phyloP scores from a whole-genome alignment of 306 rosid species.

The Castanopsis chinensis region DNA sequence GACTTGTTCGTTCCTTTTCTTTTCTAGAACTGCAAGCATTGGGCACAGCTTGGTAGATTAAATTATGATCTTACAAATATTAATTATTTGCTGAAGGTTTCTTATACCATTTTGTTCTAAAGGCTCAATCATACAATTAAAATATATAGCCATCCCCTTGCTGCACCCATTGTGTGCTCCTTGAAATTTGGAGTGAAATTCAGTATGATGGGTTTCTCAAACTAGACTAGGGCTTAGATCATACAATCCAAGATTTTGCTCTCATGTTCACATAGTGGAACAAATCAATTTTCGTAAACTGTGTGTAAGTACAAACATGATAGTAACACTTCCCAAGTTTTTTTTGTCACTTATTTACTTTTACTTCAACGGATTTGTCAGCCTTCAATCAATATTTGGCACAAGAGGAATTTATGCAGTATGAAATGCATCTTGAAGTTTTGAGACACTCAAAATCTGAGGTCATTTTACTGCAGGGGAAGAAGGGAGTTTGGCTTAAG shows the following conservation, averaged over 20 bases:
- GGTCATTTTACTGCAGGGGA: conserved; percentile 58
- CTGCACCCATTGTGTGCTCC: too few species aligned
- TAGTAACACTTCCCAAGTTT: background rate
- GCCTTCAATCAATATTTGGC: background rate
- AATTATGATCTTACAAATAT: background rate
- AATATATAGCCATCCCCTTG: too few species aligned
- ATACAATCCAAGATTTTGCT: background rate
- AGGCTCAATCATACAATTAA: background rate
- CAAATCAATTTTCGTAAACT: background rate
- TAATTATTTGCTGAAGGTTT: background rate
- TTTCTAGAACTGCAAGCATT: background rate
- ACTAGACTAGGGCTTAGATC: background rate
- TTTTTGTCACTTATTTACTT: background rate
- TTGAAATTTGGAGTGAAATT: background rate
- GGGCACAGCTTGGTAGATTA: background rate
- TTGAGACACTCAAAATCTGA: background rate
- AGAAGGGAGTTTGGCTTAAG: conserved; percentile 96
- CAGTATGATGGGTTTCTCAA: background rate
- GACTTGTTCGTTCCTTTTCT: background rate
- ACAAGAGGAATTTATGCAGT: background rate
- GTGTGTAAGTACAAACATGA: background rate
- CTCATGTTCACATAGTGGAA: background rate
- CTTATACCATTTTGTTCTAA: background rate
- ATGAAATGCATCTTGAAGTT: background rate
- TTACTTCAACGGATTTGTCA: background rate